phyloP scores from a whole-genome alignment of 2,329 filamentous ascomycete genomes.

The Colletotrichum sidae region DNA sequence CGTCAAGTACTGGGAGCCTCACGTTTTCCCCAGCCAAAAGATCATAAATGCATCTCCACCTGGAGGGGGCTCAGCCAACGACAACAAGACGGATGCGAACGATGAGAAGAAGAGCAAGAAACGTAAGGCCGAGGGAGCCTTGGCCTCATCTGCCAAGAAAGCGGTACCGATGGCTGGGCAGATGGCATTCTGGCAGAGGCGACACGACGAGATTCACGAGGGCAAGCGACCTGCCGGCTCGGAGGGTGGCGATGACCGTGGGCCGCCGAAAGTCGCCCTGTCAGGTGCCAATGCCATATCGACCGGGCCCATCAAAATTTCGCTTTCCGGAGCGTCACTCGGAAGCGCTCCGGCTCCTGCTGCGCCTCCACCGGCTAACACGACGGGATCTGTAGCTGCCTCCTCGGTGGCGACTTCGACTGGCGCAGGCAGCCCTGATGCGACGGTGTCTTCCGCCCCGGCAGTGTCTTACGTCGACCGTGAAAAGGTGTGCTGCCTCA shows the following conservation, averaged over 20 bases:
- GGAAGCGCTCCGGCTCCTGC: constrained; percentile 16
- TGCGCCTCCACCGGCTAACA: background rate
- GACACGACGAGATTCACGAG: constrained; percentile 54
- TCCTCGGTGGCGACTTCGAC: background rate
- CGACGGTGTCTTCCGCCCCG: background rate
- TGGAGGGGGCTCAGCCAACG: constrained; percentile 53
- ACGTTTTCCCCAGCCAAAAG: constrained; percentile 76
- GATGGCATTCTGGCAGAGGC: constrained; percentile 58
- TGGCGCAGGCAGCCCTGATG: constrained; percentile 21
- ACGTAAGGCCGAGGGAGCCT: constrained; percentile 60
- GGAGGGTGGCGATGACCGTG: constrained; percentile 8
- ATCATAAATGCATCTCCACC: constrained; percentile 66
- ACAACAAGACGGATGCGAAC: constrained; percentile 43
- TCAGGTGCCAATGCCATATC: constrained; percentile 21
- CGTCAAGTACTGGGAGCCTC: constrained; percentile 81
- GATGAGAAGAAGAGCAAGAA: constrained; percentile 62
- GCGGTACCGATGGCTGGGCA: constrained; percentile 55
- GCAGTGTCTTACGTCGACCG: constrained; percentile 68
- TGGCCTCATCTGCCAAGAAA: constrained; percentile 49
- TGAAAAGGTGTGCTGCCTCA: constrained; percentile 58
- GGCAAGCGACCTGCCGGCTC: constrained; percentile 25
- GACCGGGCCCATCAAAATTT: constrained; percentile 46
- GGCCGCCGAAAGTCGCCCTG: constrained; percentile 40
- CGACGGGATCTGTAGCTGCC: background rate
- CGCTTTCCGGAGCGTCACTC: constrained; percentile 40